Conservation (phyloP, 2,329 filamentous ascomycete species). For the Monosporascus cannonballus region DNA sequence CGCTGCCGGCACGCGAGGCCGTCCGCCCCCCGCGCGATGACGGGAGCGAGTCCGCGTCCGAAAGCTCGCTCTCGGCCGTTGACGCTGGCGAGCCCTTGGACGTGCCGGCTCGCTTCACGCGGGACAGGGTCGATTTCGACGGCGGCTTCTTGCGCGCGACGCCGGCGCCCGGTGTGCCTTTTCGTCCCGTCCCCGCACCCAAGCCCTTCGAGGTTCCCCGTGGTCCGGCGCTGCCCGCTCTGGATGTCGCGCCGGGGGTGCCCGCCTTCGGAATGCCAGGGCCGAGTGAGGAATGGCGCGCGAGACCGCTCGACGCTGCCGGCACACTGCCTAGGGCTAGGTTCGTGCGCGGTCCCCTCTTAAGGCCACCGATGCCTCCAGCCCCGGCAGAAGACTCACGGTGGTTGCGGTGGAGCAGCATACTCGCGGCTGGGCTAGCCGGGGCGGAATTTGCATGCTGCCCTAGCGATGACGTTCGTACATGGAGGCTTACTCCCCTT, state of each 20-base stretch:
- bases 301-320: conserved; percentile 50
- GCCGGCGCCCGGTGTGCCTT: conserved; percentile 31
- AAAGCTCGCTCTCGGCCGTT: conserved; percentile 58
- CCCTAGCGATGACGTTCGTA: conserved; percentile 43
- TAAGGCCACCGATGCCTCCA: conserved; percentile 35
- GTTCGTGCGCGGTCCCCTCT: conserved; percentile 45
- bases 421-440: conserved; percentile 53
- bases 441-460: conserved; percentile 52
- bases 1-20: conserved; percentile 29
- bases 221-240: conserved; percentile 56
- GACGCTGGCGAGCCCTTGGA: conserved; percentile 57
- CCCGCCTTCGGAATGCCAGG: conserved; percentile 54
- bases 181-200: conserved; percentile 35
- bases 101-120: conserved; percentile 50
- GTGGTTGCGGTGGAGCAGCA: conserved; percentile 51
- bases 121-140: conserved; percentile 54
- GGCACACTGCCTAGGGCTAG: conserved; percentile 42
- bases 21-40: conserved; percentile 40
- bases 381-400: conserved; percentile 55
- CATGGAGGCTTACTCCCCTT: conserved; percentile 38
- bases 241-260: conserved; percentile 29
- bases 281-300: conserved; percentile 56
- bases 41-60: conserved; percentile 53
- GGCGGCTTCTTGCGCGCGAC: conserved; percentile 29
- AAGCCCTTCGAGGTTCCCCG: conserved; percentile 43